Conservation (phyloP, 1,284 basidiomycete species). For the Vanrija sp. region DNA sequence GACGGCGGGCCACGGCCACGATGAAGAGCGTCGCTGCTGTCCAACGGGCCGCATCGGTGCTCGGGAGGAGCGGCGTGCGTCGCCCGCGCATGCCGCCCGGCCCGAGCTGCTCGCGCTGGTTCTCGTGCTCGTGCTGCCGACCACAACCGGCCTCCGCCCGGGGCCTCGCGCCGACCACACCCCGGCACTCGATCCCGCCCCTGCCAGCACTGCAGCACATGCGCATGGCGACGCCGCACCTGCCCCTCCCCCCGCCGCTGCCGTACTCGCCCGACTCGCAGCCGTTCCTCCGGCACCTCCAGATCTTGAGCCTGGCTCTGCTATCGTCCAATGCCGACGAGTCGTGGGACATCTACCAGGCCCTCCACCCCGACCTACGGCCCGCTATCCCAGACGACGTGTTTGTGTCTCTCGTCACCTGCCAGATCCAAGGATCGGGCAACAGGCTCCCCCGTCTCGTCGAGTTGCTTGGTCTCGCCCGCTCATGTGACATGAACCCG, state of each 20-base stretch:
- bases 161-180: not conserved
- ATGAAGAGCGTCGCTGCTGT: slow-evolving; percentile 2
- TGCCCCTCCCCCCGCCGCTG: slow-evolving; percentile 39
- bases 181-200: slow-evolving; percentile 4
- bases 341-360: slow-evolving; percentile 33
- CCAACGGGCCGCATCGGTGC: not conserved
- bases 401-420: slow-evolving; percentile 26
- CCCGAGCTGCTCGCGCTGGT: slow-evolving; percentile 42
- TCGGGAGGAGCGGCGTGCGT: not conserved
- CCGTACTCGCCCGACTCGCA: slow-evolving; percentile 43
- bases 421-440: slow-evolving; percentile 21
- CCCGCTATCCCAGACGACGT: slow-evolving; percentile 36
- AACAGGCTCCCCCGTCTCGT: slow-evolving; percentile 6
- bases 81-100: slow-evolving; percentile 16
- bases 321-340: slow-evolving; percentile 21
- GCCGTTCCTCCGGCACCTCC: slow-evolving; percentile 39
- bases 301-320: slow-evolving; percentile 31
- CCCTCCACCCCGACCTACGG: slow-evolving; percentile 30
- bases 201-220: slow-evolving; percentile 10
- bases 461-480: slow-evolving; percentile 25
- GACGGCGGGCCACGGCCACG: not conserved
- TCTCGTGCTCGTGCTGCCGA: slow-evolving; percentile 32
- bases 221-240: slow-evolving; percentile 21
- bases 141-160: not conserved
- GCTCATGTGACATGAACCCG: slow-evolving; percentile 26